Percentiles rank a stretch among this genome's conserved stretches.
phyloP scores from a whole-genome alignment of 495 filamentous ascomycete species.

The Pseudomonodictys pantanalensis region DNA sequence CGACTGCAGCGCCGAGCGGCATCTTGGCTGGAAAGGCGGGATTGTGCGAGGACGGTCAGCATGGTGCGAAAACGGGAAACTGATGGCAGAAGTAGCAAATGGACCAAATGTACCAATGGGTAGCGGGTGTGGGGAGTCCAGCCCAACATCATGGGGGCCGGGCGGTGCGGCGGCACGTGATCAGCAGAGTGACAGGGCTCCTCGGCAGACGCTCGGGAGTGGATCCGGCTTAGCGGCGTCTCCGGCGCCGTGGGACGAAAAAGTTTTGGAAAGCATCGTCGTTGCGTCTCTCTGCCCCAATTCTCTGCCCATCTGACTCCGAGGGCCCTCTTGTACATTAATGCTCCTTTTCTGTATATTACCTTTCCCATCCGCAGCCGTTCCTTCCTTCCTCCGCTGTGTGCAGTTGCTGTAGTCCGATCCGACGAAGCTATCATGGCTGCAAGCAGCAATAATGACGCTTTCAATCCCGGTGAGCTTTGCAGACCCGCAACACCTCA shows the following conservation, averaged over 20 bases:
- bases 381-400: slow-evolving; percentile 11
- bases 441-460: slow-evolving; percentile 33
- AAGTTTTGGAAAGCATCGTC: background rate
- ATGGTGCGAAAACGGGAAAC: too few species aligned
- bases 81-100: too few species aligned
- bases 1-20: too few species aligned
- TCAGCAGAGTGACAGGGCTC: background rate
- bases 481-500: background rate
- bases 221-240: background rate
- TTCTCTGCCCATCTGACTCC: background rate
- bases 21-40: too few species aligned
- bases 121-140: too few species aligned
- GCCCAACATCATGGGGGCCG: too few species aligned
- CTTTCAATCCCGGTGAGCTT: slow-evolving; percentile 32
- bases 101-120: too few species aligned
- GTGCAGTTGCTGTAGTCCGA: slow-evolving; percentile 4
- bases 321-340: slow-evolving; percentile 25
- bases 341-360: slow-evolving; percentile 29
- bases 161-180: too few species aligned
- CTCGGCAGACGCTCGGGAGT: background rate
- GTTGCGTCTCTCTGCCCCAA: background rate
- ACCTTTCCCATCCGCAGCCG: slow-evolving; percentile 3
- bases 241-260: background rate
- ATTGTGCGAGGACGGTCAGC: too few species aligned
- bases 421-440: slow-evolving; percentile 32